Base-by-base conservation (phyloP, 768 basidiomycete genomes). In the Mycena maculata region DNA sequence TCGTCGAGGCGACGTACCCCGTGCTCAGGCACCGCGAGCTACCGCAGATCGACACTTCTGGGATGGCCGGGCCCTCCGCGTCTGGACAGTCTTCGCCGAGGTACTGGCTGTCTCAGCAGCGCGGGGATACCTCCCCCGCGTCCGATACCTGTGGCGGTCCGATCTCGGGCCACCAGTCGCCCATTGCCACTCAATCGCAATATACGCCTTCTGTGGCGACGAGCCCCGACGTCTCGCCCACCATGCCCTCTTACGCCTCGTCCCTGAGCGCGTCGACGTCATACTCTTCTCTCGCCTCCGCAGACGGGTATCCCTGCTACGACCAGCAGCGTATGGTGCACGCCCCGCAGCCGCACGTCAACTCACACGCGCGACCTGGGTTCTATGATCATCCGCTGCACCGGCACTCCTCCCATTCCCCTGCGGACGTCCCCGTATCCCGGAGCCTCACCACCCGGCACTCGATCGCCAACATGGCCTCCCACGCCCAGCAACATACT, bases 31-130 rank as follows among this genome's bases (percentile, higher is more conserved):
- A 53, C 38, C 54, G 64, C 23, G 13, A 20, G 27, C 65, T 55
- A 8, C 65, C 65, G 20, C 58, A 44, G 2, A 52, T 66, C 30
- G 48, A 64, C 27, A 64, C 56, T n/a, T n/a, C n/a, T n/a, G n/a
- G n/a, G n/a, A n/a, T n/a, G 33, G 33, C 33, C 8, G 33, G 6
- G 33, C n/a, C n/a, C n/a, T 36, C 33, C 8, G 33, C 13, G 33
- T 36, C 33, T 36, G 33, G 8, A 13, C 33, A 6, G 55, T 42
- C 48, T 23, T 22, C 42, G 20, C 50, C 36, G 15, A 18, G 15
- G 23, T 9, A 27, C 45, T 48, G 42, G 10, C 36, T 33, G 20
- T 36, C 15, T 3, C 36, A 33, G 23, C 33, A 23, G 15, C 50
- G 38, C 38, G 39, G 59, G 48, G 49, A 36, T 25, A 22, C 45